Base-by-base conservation (phyloP, 2,329 filamentous ascomycete species). In the Fusarium cicatricum region DNA sequence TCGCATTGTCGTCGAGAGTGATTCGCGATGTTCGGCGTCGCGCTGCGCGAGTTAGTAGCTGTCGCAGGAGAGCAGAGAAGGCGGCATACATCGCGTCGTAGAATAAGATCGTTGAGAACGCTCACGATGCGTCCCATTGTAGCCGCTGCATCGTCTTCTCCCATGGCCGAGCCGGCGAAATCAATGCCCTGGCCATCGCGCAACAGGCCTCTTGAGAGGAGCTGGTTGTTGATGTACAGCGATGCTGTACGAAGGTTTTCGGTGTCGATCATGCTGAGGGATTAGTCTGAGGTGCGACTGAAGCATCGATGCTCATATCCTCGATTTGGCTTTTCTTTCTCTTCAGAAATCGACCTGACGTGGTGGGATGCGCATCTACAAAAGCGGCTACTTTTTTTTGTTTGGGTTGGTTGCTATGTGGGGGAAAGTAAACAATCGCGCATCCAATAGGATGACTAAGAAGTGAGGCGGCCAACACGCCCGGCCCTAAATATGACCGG, bases 91-190 rank as follows among this genome's bases (percentile, higher is more conserved):
- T 99, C 95, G 80, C 93, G 86, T 64, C 93, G 86, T 56, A 97
- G 74, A 55, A 99, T 91, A 66, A 99, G 77, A 72, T 99, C 95
- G 75, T 99, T 97, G 42, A 99, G 87, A 19, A 99, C 83, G 71
- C 94, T 90, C 77, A 99, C 97, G 67, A 98, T 88, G 64, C 87
- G 86, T 16, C 90, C 89, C 87, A 95, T 94, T 15, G 90, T 90
- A 44, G 83, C 85, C 3, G 70, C 59, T 19, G 74, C 71, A 36
- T 81, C 83, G 32, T 85, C 81, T 15, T 84, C 85, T 15, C 82
- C 82, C 60, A 85, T 81, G 47, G 85, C 85, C 9, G 90, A 89
- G 59, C 86, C 80, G 56, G 90, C 87, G 73, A 99, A 99, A 74
- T 97, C 89, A 75, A 99, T 90, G 36, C 78, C 80, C 67, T 89